A percentile compares a stretch with the other conserved stretches of the same genome.
These are phyloP conservation scores for Luffa aegyptiaca DNA, from an alignment of 306 rosid genomes.

Conservation along the genomic window DNA sequence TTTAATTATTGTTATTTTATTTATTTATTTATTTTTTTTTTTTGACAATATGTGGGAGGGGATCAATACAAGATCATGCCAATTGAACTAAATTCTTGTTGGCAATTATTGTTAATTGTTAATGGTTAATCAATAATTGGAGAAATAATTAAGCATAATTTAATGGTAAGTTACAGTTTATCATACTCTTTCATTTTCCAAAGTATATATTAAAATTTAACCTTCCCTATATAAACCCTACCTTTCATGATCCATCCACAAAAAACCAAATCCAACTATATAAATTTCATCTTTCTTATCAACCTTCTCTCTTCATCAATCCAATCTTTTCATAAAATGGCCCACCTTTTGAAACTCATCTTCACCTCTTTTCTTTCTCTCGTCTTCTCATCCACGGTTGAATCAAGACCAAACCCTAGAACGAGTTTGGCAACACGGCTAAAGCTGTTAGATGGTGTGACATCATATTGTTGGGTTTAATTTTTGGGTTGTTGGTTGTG, in stretches of 20 bases:
- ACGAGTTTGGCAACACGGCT: conserved; percentile 17
- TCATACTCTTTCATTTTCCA: too few relatives aligned
- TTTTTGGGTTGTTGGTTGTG: too few relatives aligned
- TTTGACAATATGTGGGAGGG: too few relatives aligned
- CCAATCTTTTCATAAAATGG: conserved; percentile 8
- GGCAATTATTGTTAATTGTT: too few relatives aligned
- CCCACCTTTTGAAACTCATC: neutral
- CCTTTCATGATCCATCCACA: neutral
- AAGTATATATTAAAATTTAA: neutral
- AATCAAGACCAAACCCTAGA: conserved; percentile 5
- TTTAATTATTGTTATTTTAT: too few relatives aligned
- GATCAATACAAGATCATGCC: too few relatives aligned
- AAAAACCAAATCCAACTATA: neutral
- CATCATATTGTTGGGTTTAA: conserved; percentile 52
- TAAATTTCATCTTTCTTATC: too few relatives aligned
- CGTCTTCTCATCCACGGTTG: neutral
- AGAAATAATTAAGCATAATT: too few relatives aligned
- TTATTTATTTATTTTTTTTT: too few relatives aligned
- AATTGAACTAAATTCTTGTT: too few relatives aligned
- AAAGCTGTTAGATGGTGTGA: conserved; percentile 32
- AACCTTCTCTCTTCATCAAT: neutral
- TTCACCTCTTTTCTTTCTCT: conserved; percentile 4
- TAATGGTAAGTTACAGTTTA: too few relatives aligned
- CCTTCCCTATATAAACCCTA: neutral
- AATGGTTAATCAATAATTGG: too few relatives aligned